Conservation (phyloP, 208 protist species). For the Trypanosoma scelopori region DNA sequence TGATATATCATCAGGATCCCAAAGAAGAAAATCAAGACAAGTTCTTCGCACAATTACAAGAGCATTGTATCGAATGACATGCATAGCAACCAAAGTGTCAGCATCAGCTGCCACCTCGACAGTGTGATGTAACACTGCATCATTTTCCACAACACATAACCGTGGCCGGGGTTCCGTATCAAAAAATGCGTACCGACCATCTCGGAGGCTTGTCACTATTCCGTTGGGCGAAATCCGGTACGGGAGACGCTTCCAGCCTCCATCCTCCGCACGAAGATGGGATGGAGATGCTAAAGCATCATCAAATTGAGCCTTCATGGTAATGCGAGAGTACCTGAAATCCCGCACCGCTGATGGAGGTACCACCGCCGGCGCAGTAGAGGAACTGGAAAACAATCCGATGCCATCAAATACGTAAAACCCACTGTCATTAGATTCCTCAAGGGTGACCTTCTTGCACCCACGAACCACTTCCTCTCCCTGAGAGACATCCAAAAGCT, state of each 20-base stretch:
- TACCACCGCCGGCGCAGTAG: background rate
- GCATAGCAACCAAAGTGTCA: conserved; percentile 15
- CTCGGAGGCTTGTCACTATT: conserved; percentile 3
- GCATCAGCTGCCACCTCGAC: background rate
- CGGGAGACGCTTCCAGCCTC: conserved; percentile 3
- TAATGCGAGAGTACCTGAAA: conserved; percentile 25
- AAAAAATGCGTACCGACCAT: conserved; percentile 21
- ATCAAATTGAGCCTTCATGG: background rate
- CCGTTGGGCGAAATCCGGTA: conserved; percentile 15
- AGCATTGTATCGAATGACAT: background rate
- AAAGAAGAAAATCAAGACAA: conserved; percentile 2
- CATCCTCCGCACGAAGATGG: background rate
- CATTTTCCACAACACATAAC: conserved; percentile 25
- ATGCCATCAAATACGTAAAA: conserved; percentile 60
- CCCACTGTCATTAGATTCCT: conserved; percentile 43
- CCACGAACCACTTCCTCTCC: background rate
- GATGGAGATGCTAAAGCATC: conserved; percentile 15
- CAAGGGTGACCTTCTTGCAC: conserved; percentile 28
- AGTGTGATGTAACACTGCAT: background rate
- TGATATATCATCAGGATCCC: conserved; percentile 17
- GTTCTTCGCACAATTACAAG: conserved; percentile 13
- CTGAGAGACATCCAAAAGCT: conserved; percentile 33
- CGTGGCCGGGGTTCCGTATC: conserved; percentile 3
- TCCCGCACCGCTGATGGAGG: conserved; percentile 2
- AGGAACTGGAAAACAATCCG: conserved; percentile 1